Conservation (phyloP, 2,329 filamentous ascomycete species). For the Neopestalotiopsis sp. region DNA sequence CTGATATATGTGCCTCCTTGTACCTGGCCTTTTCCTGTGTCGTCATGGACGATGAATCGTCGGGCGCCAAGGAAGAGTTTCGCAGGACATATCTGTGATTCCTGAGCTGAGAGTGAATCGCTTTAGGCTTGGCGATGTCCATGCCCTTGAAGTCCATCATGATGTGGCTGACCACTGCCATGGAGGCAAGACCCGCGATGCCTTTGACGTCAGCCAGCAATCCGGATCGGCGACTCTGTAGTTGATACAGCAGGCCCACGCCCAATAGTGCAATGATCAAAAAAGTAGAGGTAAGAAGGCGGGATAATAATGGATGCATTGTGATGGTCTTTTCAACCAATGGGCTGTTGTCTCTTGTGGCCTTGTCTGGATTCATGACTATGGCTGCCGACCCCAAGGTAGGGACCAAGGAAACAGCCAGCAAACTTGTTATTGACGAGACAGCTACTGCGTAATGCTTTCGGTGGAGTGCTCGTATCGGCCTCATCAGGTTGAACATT, state of each 20-base stretch:
- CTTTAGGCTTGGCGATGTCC: slow-evolving; percentile 68
- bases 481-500: slow-evolving; percentile 68
- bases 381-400: slow-evolving; percentile 71
- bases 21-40: slow-evolving; percentile 51
- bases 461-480: slow-evolving; percentile 65
- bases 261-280: slow-evolving; percentile 64
- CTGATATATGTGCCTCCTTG: slow-evolving; percentile 53
- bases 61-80: slow-evolving; percentile 73
- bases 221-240: slow-evolving; percentile 68
- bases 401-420: slow-evolving; percentile 73
- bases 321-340: slow-evolving; percentile 57
- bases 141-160: slow-evolving; percentile 76
- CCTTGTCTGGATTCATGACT: slow-evolving; percentile 58
- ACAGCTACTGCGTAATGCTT: slow-evolving; percentile 72
- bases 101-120: slow-evolving; percentile 73
- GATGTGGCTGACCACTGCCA: slow-evolving; percentile 77
- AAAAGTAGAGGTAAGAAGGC: slow-evolving; percentile 63
- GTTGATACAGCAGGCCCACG: slow-evolving; percentile 62
- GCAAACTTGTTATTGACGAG: slow-evolving; percentile 67
- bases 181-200: slow-evolving; percentile 75
- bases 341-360: slow-evolving; percentile 47
- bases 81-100: slow-evolving; percentile 71
- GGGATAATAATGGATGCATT: slow-evolving; percentile 64
- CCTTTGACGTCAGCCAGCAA: slow-evolving; percentile 72
- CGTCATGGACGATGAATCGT: slow-evolving; percentile 53